Evolutionary conservation across 208 protist genomes (phyloP).

Genomic region (Novymonas esmeraldas): DNA sequence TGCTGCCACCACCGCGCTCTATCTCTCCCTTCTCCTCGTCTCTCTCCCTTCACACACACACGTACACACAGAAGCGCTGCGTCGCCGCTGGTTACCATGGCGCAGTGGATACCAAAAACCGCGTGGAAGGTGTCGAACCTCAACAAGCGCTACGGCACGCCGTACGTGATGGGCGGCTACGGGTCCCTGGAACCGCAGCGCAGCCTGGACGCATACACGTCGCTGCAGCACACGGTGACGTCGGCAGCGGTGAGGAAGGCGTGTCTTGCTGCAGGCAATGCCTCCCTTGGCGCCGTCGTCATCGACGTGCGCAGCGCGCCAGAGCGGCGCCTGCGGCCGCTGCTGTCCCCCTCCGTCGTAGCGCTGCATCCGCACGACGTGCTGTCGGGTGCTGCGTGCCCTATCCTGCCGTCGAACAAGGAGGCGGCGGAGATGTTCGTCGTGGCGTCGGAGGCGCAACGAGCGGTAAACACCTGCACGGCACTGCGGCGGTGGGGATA

Average conservation of each 20-base stretch:
- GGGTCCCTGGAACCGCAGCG: constrained; percentile 18
- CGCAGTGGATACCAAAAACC: constrained; percentile 90
- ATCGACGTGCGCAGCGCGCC: constrained; percentile 68
- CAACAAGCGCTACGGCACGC: constrained; percentile 83
- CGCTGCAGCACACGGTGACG: constrained; percentile 9
- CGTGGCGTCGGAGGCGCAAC: constrained; percentile 43
- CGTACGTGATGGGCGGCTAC: constrained; percentile 54
- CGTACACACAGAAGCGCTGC: not conserved
- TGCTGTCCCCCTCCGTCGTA: constrained; percentile 33
- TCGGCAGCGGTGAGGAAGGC: constrained; percentile 6
- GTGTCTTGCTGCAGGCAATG: not conserved
- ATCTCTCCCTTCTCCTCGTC: not conserved
- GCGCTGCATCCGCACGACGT: constrained; percentile 79
- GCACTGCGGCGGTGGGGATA: constrained; percentile 84
- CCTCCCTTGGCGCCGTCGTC: constrained; percentile 37
- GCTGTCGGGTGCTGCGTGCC: constrained; percentile 70
- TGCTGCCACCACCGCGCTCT: constrained; percentile 5
- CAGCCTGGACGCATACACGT: constrained; percentile 40
- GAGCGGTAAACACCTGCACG: constrained; percentile 52
- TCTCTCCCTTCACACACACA: not conserved
- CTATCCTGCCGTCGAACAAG: constrained; percentile 65
- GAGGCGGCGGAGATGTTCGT: constrained; percentile 60
- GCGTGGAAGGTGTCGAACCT: constrained; percentile 88
- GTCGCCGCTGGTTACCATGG: constrained; percentile 41
- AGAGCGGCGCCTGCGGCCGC: constrained; percentile 37